These are phyloP conservation scores for Infundibulicybe gibba DNA, from an alignment of 768 basidiomycete species.

Conservation along the genomic window DNA sequence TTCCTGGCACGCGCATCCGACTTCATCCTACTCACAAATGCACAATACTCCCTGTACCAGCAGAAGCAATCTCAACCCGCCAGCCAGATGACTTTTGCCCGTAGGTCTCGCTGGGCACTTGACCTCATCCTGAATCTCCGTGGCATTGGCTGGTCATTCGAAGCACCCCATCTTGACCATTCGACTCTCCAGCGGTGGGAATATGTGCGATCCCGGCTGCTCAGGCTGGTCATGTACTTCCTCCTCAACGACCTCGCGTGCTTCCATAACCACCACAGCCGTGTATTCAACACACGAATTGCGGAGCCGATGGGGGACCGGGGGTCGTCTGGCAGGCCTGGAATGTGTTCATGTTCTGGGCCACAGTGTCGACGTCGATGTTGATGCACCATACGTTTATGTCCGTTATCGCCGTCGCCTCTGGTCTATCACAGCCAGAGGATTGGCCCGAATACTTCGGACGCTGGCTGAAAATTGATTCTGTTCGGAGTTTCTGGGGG, in stretches of 20 bases:
- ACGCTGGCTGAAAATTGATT: conserved; percentile 20
- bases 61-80: conserved; percentile 10
- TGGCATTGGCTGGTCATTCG: conserved; percentile 25
- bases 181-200: conserved; percentile 10
- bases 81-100: conserved; percentile 11
- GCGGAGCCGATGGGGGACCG: conserved; percentile 4
- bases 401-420: conserved; percentile 8
- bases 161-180: conserved; percentile 12
- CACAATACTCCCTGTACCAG: conserved; percentile 17
- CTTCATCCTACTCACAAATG: conserved; percentile 20
- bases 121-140: conserved; percentile 17
- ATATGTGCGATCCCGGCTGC: conserved; percentile 17
- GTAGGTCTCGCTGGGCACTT: conserved; percentile 19
- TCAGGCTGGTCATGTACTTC: conserved; percentile 5
- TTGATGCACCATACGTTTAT: conserved; percentile 3
- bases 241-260: conserved; percentile 17
- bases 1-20: conserved; percentile 1
- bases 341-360: conserved; percentile 1
- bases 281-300: background rate
- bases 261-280: conserved; percentile 5
- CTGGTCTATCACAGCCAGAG: conserved; percentile 15
- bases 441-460: conserved; percentile 30
- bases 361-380: conserved; percentile 7
- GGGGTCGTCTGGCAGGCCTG: conserved; percentile 10
- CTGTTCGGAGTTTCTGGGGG: conserved; percentile 30